phyloP scores from a whole-genome alignment of 345 rosid species.

The Eucalyptus curtisii region DNA sequence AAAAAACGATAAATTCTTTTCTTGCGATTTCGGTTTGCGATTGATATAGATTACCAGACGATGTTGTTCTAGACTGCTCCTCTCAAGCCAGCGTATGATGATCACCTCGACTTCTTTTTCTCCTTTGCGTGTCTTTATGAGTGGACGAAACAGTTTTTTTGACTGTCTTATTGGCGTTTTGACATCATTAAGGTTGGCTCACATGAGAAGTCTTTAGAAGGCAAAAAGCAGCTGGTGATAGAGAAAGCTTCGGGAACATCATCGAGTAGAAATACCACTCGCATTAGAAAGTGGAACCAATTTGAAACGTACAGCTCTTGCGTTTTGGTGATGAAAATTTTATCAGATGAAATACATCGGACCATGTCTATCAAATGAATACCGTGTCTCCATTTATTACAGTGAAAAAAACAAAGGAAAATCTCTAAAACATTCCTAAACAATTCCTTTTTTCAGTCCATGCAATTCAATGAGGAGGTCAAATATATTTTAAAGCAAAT shows the following conservation, averaged over 20 bases:
- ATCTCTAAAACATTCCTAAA: not conserved
- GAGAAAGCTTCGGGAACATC: not conserved
- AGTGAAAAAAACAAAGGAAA: not conserved
- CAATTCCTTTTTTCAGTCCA: not conserved
- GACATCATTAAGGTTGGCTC: not conserved
- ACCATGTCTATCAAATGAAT: not conserved
- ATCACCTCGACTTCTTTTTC: not conserved
- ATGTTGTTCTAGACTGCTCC: not conserved
- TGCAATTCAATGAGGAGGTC: not conserved
- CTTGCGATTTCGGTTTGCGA: not conserved
- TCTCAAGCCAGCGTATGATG: not conserved
- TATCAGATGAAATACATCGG: not conserved
- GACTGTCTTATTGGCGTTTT: not conserved
- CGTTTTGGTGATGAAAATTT: not conserved
- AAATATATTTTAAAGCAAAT: not conserved
- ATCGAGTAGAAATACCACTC: not conserved
- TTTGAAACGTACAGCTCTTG: not conserved
- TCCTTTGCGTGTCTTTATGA: not conserved
- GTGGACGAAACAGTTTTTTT: not conserved
- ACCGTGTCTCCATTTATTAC: not conserved
- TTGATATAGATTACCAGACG: not conserved
- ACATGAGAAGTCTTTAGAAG: not conserved
- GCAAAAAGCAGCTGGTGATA: not conserved
- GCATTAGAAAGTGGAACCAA: not conserved
- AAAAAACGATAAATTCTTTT: not conserved